Percentiles rank a stretch among this genome's conserved stretches.
These are phyloP conservation scores for Basidiobolus meristosporus DNA, from an alignment of 371 early-diverging fungal genomes.

Conservation along the genomic window DNA sequence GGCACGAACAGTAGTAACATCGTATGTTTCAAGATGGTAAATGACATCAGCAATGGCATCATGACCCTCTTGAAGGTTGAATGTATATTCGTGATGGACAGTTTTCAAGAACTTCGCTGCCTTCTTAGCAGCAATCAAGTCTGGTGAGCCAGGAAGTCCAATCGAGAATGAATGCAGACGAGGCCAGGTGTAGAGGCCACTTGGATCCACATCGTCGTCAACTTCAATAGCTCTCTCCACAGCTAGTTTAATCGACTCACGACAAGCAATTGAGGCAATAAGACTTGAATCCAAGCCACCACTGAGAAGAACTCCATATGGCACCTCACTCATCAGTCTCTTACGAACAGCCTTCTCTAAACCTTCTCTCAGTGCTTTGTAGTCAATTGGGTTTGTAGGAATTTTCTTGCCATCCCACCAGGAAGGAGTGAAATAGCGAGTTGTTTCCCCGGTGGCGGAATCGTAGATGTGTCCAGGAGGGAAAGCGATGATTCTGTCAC, in stretches of 20 bases:
- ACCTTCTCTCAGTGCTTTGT: conserved; percentile 48
- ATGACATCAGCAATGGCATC: conserved; percentile 90
- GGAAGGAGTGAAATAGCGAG: conserved; percentile 71
- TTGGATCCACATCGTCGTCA: conserved; percentile 50
- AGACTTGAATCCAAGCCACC: conserved; percentile 92
- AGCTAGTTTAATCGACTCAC: conserved; percentile 52
- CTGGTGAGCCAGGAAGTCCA: conserved; percentile 87
- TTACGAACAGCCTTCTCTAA: conserved; percentile 79
- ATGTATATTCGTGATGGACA: conserved; percentile 86
- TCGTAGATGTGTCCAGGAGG: conserved; percentile 86
- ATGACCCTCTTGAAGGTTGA: conserved; percentile 85
- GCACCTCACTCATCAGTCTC: conserved; percentile 91
- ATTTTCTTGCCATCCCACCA: conserved; percentile 59
- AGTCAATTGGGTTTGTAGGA: conserved; percentile 30
- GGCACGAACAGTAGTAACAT: conserved; percentile 95
- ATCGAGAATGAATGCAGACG: conserved; percentile 89
- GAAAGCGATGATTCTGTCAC: conserved; percentile 87
- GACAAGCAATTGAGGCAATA: conserved; percentile 80
- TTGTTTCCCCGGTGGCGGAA: conserved; percentile 49
- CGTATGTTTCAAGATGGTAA: conserved; percentile 92
- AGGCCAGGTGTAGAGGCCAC: conserved; percentile 11
- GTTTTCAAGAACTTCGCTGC: conserved; percentile 80
- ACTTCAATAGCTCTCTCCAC: conserved; percentile 10
- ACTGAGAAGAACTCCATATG: conserved; percentile 84
- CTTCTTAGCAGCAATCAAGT: conserved; percentile 71